Base-by-base conservation (phyloP, 2,329 filamentous ascomycete species). In the Apiospora koreana region DNA sequence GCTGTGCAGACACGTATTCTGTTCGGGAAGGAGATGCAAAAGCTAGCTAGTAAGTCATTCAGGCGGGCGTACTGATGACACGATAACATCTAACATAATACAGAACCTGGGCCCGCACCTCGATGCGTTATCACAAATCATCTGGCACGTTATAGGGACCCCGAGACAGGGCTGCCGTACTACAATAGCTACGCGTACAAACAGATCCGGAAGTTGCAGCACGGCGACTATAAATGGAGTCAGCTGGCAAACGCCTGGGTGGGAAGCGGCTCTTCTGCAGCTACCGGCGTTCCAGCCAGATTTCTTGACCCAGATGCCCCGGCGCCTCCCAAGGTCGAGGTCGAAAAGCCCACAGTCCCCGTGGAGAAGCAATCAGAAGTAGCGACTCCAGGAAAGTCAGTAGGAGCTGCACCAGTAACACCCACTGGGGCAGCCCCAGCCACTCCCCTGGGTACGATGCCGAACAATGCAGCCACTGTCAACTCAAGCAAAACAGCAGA, bases 121-220 rank as follows among this genome's bases (percentile, higher is more conserved):
- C 84, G 91, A 42, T 99, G 96, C 80, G 92, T 91, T 66, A 95
- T 98, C 78, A 98, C 94, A 1, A 92, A 92, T 76, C 88, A 91
- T 68, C 89, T 91, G 5, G 96, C 95, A 16, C 90, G 90, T 69
- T 98, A 97, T 80, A 89, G 91, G 31, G 96, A 99, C 79, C 94
- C 94, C 0, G 88, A 89, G 74, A 98, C 95, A 0, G 93, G 93
- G 0, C 86, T 98, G 21, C 89, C 91, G 0, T 99, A 95, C 81
- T 88, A 89, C 73, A 95, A 95, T 78, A 85, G 89, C 58, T 88
- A 91, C 72, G 95, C 94, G 0, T 98, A 94, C 82, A 90, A 90
- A 75, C 91, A 97, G 79, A 92, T 98, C 64, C 92, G 93, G 76
- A 89, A 91, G 69, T 86, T 97, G 18, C 83, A 89, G 68, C 87